These are phyloP conservation scores for Rhodosporidiobolus odoratus DNA, from an alignment of 768 basidiomycete genomes.

Conservation along the genomic window DNA sequence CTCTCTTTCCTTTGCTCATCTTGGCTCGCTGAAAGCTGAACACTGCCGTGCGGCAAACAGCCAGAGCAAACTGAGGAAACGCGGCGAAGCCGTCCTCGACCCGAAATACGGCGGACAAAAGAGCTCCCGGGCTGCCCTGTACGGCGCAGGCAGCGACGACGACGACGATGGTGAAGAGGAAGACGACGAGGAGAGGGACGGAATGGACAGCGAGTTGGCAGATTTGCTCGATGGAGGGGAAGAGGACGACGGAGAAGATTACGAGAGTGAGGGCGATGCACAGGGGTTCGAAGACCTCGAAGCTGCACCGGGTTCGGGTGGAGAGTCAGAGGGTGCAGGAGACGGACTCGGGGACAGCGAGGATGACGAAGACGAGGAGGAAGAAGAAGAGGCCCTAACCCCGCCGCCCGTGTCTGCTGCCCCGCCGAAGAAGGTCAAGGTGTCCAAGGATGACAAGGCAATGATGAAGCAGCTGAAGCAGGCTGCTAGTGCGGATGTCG, in stretches of 20 bases:
- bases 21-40: not conserved
- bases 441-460: slow-evolving; percentile 35
- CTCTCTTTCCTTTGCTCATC: not conserved
- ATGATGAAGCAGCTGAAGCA: slow-evolving; percentile 36
- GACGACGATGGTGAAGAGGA: slow-evolving; percentile 36
- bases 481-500: slow-evolving; percentile 42
- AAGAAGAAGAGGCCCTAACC: not conserved
- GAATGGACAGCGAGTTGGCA: slow-evolving; percentile 40
- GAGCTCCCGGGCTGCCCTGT: slow-evolving; percentile 57
- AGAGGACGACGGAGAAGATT: slow-evolving; percentile 8
- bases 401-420: not conserved
- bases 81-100: slow-evolving; percentile 62
- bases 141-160: slow-evolving; percentile 45
- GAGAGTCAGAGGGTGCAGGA: slow-evolving; percentile 40
- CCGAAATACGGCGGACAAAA: slow-evolving; percentile 72
- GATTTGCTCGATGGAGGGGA: not conserved
- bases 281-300: slow-evolving; percentile 43
- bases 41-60: slow-evolving; percentile 47
- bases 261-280: slow-evolving; percentile 19
- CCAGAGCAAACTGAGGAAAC: slow-evolving; percentile 63
- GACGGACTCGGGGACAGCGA: slow-evolving; percentile 29
- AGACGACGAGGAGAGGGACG: slow-evolving; percentile 30
- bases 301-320: slow-evolving; percentile 9
- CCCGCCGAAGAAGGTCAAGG: not conserved
- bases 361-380: not conserved